Conservation (phyloP, 2,329 filamentous ascomycete genomes). For the Alternaria sp. region DNA sequence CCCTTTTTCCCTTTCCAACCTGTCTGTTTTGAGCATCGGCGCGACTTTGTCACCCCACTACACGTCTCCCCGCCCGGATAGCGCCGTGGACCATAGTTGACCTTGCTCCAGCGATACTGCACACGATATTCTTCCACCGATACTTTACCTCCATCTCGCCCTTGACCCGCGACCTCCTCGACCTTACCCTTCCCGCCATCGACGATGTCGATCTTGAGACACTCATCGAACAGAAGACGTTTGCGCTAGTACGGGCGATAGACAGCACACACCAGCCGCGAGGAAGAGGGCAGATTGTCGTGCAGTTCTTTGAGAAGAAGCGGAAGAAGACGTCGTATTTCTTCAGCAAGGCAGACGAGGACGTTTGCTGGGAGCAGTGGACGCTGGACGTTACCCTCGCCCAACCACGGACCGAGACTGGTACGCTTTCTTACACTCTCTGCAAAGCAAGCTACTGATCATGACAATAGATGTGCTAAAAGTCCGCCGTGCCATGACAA, state of each 20-base stretch:
- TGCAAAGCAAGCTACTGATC: slow-evolving; percentile 10
- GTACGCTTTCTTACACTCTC: slow-evolving; percentile 58
- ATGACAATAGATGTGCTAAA: slow-evolving; percentile 78
- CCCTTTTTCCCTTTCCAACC: slow-evolving; percentile 10
- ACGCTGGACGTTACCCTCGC: slow-evolving; percentile 92
- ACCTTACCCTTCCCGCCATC: slow-evolving; percentile 87
- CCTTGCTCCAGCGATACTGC: slow-evolving; percentile 74
- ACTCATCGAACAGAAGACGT: slow-evolving; percentile 87
- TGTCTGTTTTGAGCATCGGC: slow-evolving; percentile 4
- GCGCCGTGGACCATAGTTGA: slow-evolving; percentile 19
- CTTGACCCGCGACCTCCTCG: slow-evolving; percentile 85
- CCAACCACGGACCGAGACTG: slow-evolving; percentile 85
- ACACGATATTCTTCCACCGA: slow-evolving; percentile 98
- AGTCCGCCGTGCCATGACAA: slow-evolving; percentile 89
- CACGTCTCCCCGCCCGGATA: slow-evolving; percentile 15
- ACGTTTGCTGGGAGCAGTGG: slow-evolving; percentile 98
- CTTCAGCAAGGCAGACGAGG: slow-evolving; percentile 82
- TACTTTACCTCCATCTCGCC: slow-evolving; percentile 90
- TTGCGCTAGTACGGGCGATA: slow-evolving; percentile 77
- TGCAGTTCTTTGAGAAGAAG: slow-evolving; percentile 95
- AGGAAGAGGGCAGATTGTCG: slow-evolving; percentile 78
- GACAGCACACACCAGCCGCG: slow-evolving; percentile 66
- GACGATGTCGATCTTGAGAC: slow-evolving; percentile 91
- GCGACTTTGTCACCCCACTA: slow-evolving; percentile 13
- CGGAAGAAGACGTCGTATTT: slow-evolving; percentile 74